phyloP scores from a whole-genome alignment of 257 asterid genomes.

The Fraxinus quadrangulata region DNA sequence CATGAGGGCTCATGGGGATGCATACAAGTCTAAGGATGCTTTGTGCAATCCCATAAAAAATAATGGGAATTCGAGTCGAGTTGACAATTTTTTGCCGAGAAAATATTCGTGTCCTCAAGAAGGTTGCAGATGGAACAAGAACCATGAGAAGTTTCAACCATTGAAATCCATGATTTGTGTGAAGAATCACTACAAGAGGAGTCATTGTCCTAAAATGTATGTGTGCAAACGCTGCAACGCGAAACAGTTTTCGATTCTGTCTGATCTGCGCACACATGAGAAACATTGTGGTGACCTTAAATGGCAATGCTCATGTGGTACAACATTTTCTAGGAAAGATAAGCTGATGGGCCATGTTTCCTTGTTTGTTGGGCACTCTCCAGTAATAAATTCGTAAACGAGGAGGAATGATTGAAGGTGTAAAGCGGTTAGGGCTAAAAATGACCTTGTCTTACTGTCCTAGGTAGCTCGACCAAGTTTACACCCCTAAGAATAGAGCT shows the following conservation, averaged over 20 bases:
- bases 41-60: conserved; percentile 56
- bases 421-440: not conserved
- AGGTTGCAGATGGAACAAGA: conserved; percentile 79
- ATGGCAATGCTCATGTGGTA: conserved; percentile 83
- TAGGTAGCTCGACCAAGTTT: not conserved
- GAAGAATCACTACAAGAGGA: conserved; percentile 81
- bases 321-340: conserved; percentile 78
- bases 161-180: conserved; percentile 79
- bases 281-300: conserved; percentile 81
- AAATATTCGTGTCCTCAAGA: conserved; percentile 85
- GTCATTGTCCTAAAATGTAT: conserved; percentile 87
- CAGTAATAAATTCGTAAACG: conserved; percentile 31
- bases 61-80: conserved; percentile 6
- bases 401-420: conserved; percentile 22
- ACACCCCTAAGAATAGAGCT: not conserved
- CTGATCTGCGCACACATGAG: conserved; percentile 77
- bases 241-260: conserved; percentile 72
- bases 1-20: conserved; percentile 91
- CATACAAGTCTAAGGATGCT: conserved; percentile 69
- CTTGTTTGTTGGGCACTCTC: conserved; percentile 67
- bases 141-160: conserved; percentile 70
- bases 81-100: conserved; percentile 12
- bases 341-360: conserved; percentile 77
- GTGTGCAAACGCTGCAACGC: conserved; percentile 64
- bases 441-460: too few species aligned